Percentiles rank a stretch among this genome's conserved stretches.
Evolutionary conservation across 2,329 filamentous ascomycete species (phyloP).

Genomic region (Fusarium anguioides): DNA sequence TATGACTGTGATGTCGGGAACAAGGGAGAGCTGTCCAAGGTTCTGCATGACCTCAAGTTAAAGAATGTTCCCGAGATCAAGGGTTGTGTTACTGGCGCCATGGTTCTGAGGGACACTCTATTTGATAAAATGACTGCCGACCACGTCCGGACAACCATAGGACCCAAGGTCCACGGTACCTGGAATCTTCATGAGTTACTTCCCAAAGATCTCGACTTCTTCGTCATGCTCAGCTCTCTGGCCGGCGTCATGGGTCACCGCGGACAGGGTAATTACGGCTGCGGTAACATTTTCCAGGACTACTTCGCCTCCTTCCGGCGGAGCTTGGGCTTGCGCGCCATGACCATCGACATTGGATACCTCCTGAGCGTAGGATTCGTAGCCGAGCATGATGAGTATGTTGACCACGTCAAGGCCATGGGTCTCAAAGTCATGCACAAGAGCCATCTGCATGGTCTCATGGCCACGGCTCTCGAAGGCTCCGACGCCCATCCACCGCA

Average conservation of each 20-base stretch:
- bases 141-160: not conserved
- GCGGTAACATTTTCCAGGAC: not conserved
- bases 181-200: not conserved
- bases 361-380: not conserved
- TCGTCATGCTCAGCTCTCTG: not conserved
- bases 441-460: not conserved
- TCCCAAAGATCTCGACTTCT: not conserved
- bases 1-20: not conserved
- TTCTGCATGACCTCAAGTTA: not conserved
- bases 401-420: not conserved
- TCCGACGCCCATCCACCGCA: not conserved
- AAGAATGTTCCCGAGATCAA: not conserved
- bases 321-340: not conserved
- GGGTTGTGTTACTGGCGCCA: not conserved
- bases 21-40: not conserved
- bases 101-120: not conserved
- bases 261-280: not conserved
- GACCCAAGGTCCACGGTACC: not conserved
- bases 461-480: not conserved
- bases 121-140: not conserved
- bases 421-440: not conserved
- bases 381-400: not conserved
- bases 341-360: not conserved
- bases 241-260: not conserved
- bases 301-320: not conserved